A percentile compares a stretch with the other conserved stretches of the same genome.
Evolutionary conservation across 179 eudicot genomes (phyloP).

Genomic region (Spergularia azorica): DNA sequence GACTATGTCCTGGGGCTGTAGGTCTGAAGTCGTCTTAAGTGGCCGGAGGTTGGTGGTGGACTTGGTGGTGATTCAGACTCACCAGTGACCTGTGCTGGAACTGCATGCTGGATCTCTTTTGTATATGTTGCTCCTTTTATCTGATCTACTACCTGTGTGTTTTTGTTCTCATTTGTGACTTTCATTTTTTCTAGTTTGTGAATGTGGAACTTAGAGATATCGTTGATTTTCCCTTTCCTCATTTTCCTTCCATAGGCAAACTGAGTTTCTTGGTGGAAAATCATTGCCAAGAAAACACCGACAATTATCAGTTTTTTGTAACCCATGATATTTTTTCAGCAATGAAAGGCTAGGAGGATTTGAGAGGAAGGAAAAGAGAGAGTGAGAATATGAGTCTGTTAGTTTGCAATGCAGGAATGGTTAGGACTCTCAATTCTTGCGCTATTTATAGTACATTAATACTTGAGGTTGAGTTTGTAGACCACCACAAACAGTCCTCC

Average conservation of each 20-base stretch:
- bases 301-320: slow-evolving; percentile 33
- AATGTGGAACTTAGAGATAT: slow-evolving; percentile 24
- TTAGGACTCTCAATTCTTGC: slow-evolving; percentile 21
- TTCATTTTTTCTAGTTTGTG: slow-evolving; percentile 18
- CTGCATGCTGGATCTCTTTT: slow-evolving; percentile 22
- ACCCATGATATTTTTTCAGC: slow-evolving; percentile 32
- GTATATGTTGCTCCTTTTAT: slow-evolving; percentile 17
- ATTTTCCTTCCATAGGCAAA: slow-evolving; percentile 39
- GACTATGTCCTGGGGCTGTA: slow-evolving; percentile 63
- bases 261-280: slow-evolving; percentile 26
- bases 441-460: slow-evolving; percentile 52
- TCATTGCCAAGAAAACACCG: slow-evolving; percentile 31
- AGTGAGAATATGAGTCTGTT: slow-evolving; percentile 18
- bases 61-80: slow-evolving; percentile 24
- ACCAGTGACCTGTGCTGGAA: slow-evolving; percentile 24
- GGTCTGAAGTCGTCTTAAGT: slow-evolving; percentile 53
- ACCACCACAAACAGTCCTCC: slow-evolving; percentile 18
- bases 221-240: slow-evolving; percentile 23
- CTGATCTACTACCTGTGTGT: slow-evolving; percentile 12
- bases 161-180: slow-evolving; percentile 13
- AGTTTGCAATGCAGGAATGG: slow-evolving; percentile 17
- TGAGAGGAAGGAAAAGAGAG: slow-evolving; percentile 18
- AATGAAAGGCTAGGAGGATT: background rate
- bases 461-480: slow-evolving; percentile 24
- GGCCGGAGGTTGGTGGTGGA: slow-evolving; percentile 36